A percentile compares a stretch with the other conserved stretches of the same genome.
phyloP scores from a whole-genome alignment of 164 flowering plant species.

The Vitis amurensis region DNA sequence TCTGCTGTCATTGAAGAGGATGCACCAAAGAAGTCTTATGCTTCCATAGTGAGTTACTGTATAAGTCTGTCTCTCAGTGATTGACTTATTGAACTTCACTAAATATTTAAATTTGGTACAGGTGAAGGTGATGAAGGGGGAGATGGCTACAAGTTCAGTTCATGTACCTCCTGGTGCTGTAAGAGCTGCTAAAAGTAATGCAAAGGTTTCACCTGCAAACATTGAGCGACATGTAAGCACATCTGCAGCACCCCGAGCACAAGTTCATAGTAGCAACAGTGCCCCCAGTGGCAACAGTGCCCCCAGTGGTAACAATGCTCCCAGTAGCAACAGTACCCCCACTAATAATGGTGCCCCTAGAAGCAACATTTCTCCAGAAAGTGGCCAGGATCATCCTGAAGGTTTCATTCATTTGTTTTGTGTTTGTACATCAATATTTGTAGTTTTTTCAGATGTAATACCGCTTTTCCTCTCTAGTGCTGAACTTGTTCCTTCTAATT shows the following conservation, averaged over 20 bases:
- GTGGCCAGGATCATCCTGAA: neutral
- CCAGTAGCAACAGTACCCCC: slow-evolving; percentile 12
- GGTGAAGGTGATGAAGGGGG: slow-evolving; percentile 20
- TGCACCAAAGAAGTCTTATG: slow-evolving; percentile 42
- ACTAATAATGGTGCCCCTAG: slow-evolving; percentile 7
- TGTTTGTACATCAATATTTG: neutral
- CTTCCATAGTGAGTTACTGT: slow-evolving; percentile 39
- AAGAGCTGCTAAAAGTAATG: neutral
- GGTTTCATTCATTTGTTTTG: slow-evolving; percentile 6
- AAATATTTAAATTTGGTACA: slow-evolving; percentile 2
- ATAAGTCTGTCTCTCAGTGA: neutral
- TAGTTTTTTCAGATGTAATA: neutral
- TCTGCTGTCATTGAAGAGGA: slow-evolving; percentile 13
- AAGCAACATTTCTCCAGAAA: slow-evolving; percentile 1
- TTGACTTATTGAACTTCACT: neutral
- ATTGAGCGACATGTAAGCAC: slow-evolving; percentile 7
- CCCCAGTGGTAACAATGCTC: slow-evolving; percentile 10
- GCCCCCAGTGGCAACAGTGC: slow-evolving; percentile 9
- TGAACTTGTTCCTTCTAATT: neutral
- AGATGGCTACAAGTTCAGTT: slow-evolving; percentile 13
- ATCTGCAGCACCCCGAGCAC: slow-evolving; percentile 10
- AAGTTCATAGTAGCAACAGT: slow-evolving; percentile 6
- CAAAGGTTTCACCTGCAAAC: slow-evolving; percentile 16
- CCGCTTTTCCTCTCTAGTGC: neutral
- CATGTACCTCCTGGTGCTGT: neutral